Evolutionary conservation across 306 rosid genomes (phyloP).

Genomic region (Malus asiatica): DNA sequence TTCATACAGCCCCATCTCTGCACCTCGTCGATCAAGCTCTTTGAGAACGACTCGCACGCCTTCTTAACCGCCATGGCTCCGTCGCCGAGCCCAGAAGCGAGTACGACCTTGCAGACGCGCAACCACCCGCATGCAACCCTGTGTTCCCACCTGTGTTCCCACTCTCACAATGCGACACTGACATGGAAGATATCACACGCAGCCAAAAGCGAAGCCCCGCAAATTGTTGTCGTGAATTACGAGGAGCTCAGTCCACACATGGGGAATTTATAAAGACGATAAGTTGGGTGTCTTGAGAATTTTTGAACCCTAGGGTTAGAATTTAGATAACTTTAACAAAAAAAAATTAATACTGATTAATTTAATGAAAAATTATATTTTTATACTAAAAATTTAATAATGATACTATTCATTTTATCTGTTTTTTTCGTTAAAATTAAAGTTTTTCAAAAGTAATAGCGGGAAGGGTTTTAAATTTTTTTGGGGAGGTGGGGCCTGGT

Average conservation of each 20-base stretch:
- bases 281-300: neutral
- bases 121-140: conserved; percentile 23
- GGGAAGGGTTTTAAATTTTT: too few relatives aligned
- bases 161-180: conserved; percentile 20
- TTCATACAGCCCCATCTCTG: conserved; percentile 73
- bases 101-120: neutral
- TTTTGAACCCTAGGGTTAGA: neutral
- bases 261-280: neutral
- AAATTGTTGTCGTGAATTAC: neutral
- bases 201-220: neutral
- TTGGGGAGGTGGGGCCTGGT: too few relatives aligned
- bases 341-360: too few relatives aligned
- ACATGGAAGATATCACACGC: conserved; percentile 14
- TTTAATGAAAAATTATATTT: too few relatives aligned
- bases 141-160: neutral
- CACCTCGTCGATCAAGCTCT: conserved; percentile 60
- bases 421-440: too few relatives aligned
- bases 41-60: conserved; percentile 52
- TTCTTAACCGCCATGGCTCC: conserved; percentile 62
- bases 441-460: too few relatives aligned
- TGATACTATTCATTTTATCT: too few relatives aligned
- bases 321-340: too few relatives aligned
- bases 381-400: too few relatives aligned
- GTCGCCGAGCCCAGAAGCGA: neutral
- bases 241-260: neutral